Conservation (phyloP, 2,329 filamentous ascomycete species). For the Trichoderma cornu-damae region DNA sequence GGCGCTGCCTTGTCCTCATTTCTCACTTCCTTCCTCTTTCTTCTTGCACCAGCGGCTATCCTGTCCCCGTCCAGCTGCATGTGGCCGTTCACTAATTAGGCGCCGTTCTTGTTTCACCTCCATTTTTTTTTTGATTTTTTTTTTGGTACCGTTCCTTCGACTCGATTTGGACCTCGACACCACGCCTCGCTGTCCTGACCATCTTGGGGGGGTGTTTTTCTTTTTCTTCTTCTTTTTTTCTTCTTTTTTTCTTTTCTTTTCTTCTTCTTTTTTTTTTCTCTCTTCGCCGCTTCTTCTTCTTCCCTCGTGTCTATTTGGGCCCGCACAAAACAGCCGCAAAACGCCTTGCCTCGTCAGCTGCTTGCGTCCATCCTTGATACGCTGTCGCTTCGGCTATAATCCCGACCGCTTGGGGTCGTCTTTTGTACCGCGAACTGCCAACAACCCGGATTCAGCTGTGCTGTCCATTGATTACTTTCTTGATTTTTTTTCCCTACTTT, state of each 20-base stretch:
- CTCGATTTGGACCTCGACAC: slow-evolving; percentile 18
- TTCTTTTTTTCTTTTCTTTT: not conserved
- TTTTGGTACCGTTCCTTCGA: slow-evolving; percentile 25
- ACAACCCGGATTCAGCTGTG: slow-evolving; percentile 48
- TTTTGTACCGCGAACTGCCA: slow-evolving; percentile 21
- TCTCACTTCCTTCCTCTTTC: slow-evolving; percentile 21
- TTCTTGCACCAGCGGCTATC: slow-evolving; percentile 19
- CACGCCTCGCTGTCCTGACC: slow-evolving; percentile 19
- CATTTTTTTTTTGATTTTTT: too few species aligned
- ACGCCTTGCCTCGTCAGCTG: not conserved
- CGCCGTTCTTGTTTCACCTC: slow-evolving; percentile 32
- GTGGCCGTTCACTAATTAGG: slow-evolving; percentile 26
- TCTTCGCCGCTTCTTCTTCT: too few species aligned
- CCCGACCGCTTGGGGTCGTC: slow-evolving; percentile 21
- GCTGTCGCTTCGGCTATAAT: slow-evolving; percentile 13
- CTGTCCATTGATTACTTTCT: slow-evolving; percentile 38
- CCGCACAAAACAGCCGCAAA: slow-evolving; percentile 10
- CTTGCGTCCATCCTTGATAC: slow-evolving; percentile 7
- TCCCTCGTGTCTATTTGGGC: slow-evolving; percentile 1
- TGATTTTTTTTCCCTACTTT: too few species aligned
- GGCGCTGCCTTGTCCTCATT: slow-evolving; percentile 20
- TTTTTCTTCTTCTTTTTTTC: not conserved
- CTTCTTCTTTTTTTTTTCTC: not conserved
- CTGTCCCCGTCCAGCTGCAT: slow-evolving; percentile 24
- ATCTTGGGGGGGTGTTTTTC: slow-evolving; percentile 13